phyloP scores from a whole-genome alignment of 2,329 filamentous ascomycete species.

The Colletotrichum sp. region DNA sequence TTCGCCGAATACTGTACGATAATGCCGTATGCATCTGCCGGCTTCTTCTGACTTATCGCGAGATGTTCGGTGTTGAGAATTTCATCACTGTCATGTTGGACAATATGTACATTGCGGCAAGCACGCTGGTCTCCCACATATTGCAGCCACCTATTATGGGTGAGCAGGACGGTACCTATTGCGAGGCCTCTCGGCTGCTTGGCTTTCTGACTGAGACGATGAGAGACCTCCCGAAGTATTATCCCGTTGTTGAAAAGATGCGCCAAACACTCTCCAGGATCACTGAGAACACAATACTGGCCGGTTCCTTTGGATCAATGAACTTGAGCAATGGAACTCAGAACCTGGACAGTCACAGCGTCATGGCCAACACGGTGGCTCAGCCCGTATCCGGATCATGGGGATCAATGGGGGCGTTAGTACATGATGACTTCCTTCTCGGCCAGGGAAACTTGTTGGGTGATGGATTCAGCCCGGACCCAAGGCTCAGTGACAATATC shows the following conservation, averaged over 20 bases:
- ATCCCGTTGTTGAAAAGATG: not conserved
- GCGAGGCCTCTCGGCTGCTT: not conserved
- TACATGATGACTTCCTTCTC: not conserved
- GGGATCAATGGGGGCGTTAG: not conserved
- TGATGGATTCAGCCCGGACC: not conserved
- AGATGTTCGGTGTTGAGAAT: not conserved
- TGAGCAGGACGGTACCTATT: not conserved
- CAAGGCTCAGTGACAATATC: not conserved
- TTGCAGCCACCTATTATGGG: not conserved
- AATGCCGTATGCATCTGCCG: not conserved
- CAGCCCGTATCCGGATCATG: not conserved
- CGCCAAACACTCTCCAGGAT: not conserved
- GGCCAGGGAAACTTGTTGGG: not conserved
- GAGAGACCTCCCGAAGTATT: not conserved
- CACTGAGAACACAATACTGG: not conserved
- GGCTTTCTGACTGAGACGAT: not conserved
- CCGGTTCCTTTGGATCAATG: not conserved
- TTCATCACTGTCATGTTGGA: not conserved
- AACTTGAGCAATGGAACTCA: not conserved
- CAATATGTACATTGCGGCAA: not conserved
- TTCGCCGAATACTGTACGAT: not conserved
- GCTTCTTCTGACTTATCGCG: not conserved
- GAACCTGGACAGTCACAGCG: not conserved
- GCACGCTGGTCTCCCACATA: not conserved
- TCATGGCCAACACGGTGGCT: not conserved